Conservation (phyloP, 164 flowering plant genomes). For the Piper betle region DNA sequence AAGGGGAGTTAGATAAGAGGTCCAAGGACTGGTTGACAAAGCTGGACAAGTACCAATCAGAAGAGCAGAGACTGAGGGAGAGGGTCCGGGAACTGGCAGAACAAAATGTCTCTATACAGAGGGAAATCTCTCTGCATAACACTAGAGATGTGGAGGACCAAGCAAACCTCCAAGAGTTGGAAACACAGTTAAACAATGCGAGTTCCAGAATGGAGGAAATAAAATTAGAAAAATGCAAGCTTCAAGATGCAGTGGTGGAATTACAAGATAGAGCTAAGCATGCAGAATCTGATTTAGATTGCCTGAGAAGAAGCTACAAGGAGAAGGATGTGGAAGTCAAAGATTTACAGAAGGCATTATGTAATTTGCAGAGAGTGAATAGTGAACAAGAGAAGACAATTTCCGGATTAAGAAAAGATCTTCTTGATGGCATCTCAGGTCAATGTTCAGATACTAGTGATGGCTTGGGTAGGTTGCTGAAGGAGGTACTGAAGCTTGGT, state of each 20-base stretch:
- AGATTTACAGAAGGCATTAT: conserved; percentile 54
- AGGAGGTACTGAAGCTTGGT: conserved; percentile 67
- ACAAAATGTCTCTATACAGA: conserved; percentile 9
- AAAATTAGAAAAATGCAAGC: conserved; percentile 29
- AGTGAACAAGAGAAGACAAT: conserved; percentile 84
- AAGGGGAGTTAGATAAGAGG: no score
- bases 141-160: conserved; percentile 47
- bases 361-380: conserved; percentile 59
- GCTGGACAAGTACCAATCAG: conserved; percentile 63
- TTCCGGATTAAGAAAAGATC: conserved; percentile 47
- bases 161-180: conserved; percentile 23
- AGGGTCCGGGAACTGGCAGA: conserved; percentile 91
- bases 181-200: conserved; percentile 41
- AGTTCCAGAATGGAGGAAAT: conserved; percentile 27
- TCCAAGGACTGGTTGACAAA: conserved; percentile 9
- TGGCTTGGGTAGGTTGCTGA: conserved; percentile 33
- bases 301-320: conserved; percentile 42
- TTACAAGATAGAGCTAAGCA: conserved; percentile 31
- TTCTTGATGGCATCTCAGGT: conserved; percentile 32
- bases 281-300: conserved; percentile 41
- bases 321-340: conserved; percentile 67
- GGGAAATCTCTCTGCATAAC: conserved; percentile 8
- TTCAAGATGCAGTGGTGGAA: conserved; percentile 32
- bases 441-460: conserved; percentile 30
- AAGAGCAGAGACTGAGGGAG: conserved; percentile 87